Base-by-base conservation (phyloP, 495 filamentous ascomycete species). In the Umbilicaria muhlenbergii region DNA sequence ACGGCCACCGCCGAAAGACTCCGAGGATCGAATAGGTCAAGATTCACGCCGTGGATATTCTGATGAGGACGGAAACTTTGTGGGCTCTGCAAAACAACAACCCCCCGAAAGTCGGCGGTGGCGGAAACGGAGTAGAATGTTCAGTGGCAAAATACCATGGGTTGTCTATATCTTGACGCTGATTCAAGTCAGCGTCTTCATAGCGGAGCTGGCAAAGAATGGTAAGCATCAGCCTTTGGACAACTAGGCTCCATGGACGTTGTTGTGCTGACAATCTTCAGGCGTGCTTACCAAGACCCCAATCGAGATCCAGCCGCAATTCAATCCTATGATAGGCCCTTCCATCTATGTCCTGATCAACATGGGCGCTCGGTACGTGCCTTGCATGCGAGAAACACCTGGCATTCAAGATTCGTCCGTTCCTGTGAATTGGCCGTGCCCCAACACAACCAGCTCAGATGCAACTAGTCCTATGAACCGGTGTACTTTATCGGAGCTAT, bases 301-400 rank as follows among this genome's bases (percentile, higher is more conserved):
- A 11, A 95, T 98, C 53, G 74, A 81, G 60, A 93, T 77, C 19
- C 67, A 89, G 21, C 92, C 91, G 4, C 64, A 66, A 11, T 88
- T 96, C 66, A 98, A 98, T 59, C 83, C 83, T 36, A 93, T 98
- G 85, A 92, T 98, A 55, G 91, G 91, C 0, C 91, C 91, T 3
- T 92, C 87, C 2, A 71, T 81, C 3, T 84, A 83, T 50, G 73
- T 96, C 24, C 77, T 91, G 49, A 93, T 98, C 60, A 92, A 91
- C 56, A 93, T 96, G 86, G 91, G 91, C 45, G 85, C 89, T 32
- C 76, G 89, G 19, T 98, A 81, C 58, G 75, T 84, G 5, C 85
- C 89, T 5, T 98, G 91, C 60, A 98, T 98, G 91, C 87, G 86
- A 63, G 81, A 77, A 44, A 73, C 81, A 12, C 59, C 74, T 16